phyloP scores from a whole-genome alignment of 1,284 basidiomycete genomes.

The Rhizoctonia solani region DNA sequence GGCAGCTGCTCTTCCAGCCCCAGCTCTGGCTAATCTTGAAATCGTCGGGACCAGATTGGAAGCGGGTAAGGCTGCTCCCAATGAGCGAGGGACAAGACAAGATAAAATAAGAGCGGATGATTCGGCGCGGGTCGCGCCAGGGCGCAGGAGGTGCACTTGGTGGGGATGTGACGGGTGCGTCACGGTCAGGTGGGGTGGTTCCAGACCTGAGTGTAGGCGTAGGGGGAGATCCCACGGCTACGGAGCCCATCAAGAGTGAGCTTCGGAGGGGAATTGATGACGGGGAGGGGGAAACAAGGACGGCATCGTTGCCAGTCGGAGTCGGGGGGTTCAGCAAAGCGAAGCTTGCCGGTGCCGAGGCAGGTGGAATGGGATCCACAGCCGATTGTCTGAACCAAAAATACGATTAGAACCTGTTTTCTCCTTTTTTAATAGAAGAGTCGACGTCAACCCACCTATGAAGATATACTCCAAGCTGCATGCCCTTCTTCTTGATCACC shows the following conservation, averaged over 20 bases:
- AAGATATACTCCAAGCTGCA: constrained; percentile 88
- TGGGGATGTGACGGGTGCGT: constrained; percentile 51
- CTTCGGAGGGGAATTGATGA: constrained; percentile 8
- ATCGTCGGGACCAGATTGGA: constrained; percentile 82
- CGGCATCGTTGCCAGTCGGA: background rate
- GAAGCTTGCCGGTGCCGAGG: constrained; percentile 43
- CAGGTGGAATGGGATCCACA: constrained; percentile 63
- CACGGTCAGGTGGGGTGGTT: constrained; percentile 22
- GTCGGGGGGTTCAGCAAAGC: constrained; percentile 12
- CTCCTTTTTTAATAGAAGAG: too few relatives aligned
- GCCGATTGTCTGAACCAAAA: constrained; percentile 70
- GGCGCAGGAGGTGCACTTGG: constrained; percentile 59
- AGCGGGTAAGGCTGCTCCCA: constrained; percentile 81
- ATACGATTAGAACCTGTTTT: background rate
- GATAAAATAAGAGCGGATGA: constrained; percentile 77
- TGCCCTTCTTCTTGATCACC: constrained; percentile 70
- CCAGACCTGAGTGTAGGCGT: constrained; percentile 15
- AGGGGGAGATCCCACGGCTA: constrained; percentile 21
- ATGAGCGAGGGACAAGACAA: constrained; percentile 81
- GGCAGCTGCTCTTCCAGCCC: constrained; percentile 73
- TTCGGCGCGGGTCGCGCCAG: constrained; percentile 73
- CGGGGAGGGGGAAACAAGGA: constrained; percentile 6
- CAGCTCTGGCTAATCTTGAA: constrained; percentile 81
- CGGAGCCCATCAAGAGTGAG: constrained; percentile 5
- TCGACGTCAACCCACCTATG: constrained; percentile 51